Evolutionary conservation across 768 basidiomycete genomes (phyloP).

Genomic region (Royoungia palumana): DNA sequence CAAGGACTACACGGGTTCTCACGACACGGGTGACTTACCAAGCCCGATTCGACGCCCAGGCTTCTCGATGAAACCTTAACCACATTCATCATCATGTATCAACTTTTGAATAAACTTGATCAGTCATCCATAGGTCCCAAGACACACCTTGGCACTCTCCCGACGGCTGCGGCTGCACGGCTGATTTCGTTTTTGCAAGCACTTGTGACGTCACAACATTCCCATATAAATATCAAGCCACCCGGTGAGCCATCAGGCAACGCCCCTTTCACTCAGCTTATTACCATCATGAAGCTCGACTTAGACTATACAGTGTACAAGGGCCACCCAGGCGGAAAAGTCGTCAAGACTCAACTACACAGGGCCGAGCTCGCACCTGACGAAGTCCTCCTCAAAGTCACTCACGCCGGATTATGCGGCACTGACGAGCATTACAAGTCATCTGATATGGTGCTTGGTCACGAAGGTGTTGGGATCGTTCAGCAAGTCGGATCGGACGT

Average conservation of each 20-base stretch:
- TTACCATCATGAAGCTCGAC: neutral
- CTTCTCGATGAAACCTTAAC: too few relatives aligned
- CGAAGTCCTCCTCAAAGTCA: slow-evolving; percentile 31
- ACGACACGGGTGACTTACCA: too few relatives aligned
- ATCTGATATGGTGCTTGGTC: slow-evolving; percentile 38
- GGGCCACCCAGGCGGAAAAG: slow-evolving; percentile 19
- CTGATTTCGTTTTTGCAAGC: too few relatives aligned
- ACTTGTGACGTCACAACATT: slow-evolving; percentile 6
- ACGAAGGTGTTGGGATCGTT: slow-evolving; percentile 38
- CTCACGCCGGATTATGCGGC: slow-evolving; percentile 38
- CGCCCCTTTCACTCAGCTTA: neutral
- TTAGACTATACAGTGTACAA: slow-evolving; percentile 32
- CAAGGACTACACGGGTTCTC: too few relatives aligned
- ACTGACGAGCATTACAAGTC: slow-evolving; percentile 36
- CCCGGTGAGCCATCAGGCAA: neutral
- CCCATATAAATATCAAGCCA: neutral
- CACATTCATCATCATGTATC: too few relatives aligned
- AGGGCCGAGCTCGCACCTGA: slow-evolving; percentile 21
- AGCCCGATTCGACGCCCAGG: too few relatives aligned
- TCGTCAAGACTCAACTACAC: slow-evolving; percentile 16
- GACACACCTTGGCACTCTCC: too few relatives aligned
- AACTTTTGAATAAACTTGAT: too few relatives aligned
- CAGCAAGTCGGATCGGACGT: slow-evolving; percentile 32
- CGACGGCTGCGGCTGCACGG: too few relatives aligned
- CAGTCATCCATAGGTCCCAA: too few relatives aligned